Evolutionary conservation across 352 stramenopile genomes (phyloP).

Genomic region (Globisporangium spinosum): DNA sequence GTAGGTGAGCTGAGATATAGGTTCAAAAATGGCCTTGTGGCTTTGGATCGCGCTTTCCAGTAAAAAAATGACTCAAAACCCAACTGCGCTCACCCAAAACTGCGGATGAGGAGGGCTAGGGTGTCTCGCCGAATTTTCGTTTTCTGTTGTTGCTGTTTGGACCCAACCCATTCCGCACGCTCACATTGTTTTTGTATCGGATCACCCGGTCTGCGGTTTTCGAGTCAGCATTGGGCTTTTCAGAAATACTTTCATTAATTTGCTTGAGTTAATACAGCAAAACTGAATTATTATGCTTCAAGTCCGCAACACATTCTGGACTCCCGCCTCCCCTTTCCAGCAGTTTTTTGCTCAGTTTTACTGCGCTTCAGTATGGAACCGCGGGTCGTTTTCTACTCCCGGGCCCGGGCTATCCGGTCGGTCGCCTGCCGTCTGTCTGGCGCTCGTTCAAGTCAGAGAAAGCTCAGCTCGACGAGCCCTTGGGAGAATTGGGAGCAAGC

Average conservation of each 20-base stretch:
- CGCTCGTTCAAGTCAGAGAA: conserved; percentile 1
- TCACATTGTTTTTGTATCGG: neutral
- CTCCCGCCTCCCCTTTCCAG: neutral
- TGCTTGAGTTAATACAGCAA: neutral
- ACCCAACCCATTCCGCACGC: neutral
- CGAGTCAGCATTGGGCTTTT: too few species aligned
- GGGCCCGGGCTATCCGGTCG: neutral
- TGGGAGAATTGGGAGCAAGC: neutral
- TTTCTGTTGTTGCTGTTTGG: neutral
- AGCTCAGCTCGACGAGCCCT: neutral
- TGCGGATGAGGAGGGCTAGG: neutral
- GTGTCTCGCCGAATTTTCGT: neutral
- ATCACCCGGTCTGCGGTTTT: neutral
- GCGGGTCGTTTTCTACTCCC: neutral
- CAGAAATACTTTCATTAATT: too few species aligned
- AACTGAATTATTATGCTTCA: neutral
- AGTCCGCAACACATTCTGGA: neutral
- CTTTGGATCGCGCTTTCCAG: neutral
- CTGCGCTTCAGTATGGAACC: neutral
- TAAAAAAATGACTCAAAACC: neutral
- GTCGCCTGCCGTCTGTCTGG: neutral
- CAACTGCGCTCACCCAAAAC: neutral
- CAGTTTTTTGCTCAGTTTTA: neutral
- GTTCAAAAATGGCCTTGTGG: neutral
- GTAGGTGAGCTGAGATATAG: neutral